Conservation (phyloP, 2,329 filamentous ascomycete genomes). For the Colletotrichum brevisporum region DNA sequence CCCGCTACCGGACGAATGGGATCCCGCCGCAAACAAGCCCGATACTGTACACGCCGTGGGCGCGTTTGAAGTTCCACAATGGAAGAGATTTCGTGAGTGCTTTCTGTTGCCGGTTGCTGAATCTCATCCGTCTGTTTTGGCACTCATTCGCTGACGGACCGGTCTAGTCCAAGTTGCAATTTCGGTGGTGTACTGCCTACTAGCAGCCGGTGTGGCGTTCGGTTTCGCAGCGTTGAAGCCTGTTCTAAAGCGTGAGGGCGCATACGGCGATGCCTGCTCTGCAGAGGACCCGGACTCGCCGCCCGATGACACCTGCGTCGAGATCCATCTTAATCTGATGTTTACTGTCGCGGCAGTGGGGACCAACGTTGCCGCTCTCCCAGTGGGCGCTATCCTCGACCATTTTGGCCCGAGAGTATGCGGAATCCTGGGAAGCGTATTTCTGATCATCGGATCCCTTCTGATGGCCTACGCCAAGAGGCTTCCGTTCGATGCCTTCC, state of each 20-base stretch:
- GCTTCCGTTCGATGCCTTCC: conserved; percentile 80
- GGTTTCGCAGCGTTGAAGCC: conserved; percentile 90
- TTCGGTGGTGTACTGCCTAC: conserved; percentile 56
- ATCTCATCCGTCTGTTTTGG: background rate
- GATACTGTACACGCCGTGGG: conserved; percentile 62
- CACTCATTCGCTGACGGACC: background rate
- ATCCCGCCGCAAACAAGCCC: conserved; percentile 57
- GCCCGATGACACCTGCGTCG: conserved; percentile 60
- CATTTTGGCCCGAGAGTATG: conserved; percentile 84
- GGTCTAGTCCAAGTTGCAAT: conserved; percentile 54
- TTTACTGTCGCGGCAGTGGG: conserved; percentile 91
- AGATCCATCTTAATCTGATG: conserved; percentile 86
- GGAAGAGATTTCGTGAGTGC: conserved; percentile 67
- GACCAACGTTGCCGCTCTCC: conserved; percentile 88
- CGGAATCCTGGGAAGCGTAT: conserved; percentile 78
- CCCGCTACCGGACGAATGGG: conserved; percentile 67
- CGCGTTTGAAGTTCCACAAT: conserved; percentile 68
- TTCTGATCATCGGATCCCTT: conserved; percentile 78
- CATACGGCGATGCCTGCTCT: conserved; percentile 76
- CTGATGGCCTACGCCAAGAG: conserved; percentile 78
- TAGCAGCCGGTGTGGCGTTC: conserved; percentile 78
- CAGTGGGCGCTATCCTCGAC: conserved; percentile 88
- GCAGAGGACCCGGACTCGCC: conserved; percentile 43
- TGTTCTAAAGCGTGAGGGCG: conserved; percentile 79
- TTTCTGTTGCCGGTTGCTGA: background rate